Percentiles rank a stretch among this genome's conserved stretches.
These are phyloP conservation scores for Botrytis galanthina DNA, from an alignment of 2,329 filamentous ascomycete species.

Conservation along the genomic window DNA sequence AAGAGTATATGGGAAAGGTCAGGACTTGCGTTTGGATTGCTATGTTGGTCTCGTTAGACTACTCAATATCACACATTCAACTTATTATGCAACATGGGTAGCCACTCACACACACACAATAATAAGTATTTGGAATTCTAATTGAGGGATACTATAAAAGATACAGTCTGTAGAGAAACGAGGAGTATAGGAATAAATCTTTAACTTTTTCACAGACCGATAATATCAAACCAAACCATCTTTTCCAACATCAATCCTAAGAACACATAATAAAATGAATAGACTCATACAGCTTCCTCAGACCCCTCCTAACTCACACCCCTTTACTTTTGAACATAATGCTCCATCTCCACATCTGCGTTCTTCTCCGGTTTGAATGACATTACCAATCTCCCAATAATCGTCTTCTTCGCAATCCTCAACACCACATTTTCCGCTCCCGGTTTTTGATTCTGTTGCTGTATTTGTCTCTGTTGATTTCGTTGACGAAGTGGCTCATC, in stretches of 20 bases:
- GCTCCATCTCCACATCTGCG: constrained; percentile 17
- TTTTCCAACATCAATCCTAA: neutral
- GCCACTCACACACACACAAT: neutral
- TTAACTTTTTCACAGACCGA: too few relatives aligned
- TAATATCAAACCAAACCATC: neutral
- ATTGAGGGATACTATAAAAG: neutral
- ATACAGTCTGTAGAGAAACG: neutral
- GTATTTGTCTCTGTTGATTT: neutral
- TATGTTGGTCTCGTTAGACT: neutral
- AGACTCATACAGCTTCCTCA: neutral
- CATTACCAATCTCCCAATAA: constrained; percentile 34
- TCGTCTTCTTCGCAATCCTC: constrained; percentile 32
- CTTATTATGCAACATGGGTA: neutral
- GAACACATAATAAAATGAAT: neutral
- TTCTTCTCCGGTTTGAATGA: constrained; percentile 1
- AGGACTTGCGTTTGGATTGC: neutral
- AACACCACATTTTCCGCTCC: constrained; percentile 20
- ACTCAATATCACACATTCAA: neutral
- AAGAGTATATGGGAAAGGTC: fast-evolving
- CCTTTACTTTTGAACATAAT: neutral
- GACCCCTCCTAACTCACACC: neutral
- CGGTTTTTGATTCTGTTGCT: constrained; percentile 10
- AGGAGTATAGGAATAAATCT: neutral
- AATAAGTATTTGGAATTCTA: neutral
- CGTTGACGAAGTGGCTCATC: neutral